Evolutionary conservation across 2,329 filamentous ascomycete genomes (phyloP).

Genomic region (Aquanectria penicillioides): DNA sequence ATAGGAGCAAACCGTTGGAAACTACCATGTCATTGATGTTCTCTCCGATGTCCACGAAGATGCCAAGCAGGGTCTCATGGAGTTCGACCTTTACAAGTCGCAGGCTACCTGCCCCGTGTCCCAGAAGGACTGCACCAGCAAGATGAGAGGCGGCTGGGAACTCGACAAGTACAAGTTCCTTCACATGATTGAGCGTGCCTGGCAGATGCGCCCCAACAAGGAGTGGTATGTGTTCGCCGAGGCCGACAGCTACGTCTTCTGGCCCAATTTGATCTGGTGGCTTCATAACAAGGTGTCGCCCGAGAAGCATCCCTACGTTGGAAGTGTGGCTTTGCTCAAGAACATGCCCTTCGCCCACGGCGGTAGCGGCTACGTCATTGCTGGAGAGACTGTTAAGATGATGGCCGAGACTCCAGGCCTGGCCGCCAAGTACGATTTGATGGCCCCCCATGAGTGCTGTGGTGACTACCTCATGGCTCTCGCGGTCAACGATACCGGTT

Average conservation of each 20-base stretch:
- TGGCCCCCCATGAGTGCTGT: conserved; percentile 57
- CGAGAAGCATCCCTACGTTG: conserved; percentile 58
- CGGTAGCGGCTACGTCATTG: conserved; percentile 67
- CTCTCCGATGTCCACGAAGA: conserved; percentile 51
- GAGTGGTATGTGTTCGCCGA: conserved; percentile 71
- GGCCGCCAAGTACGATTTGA: conserved; percentile 57
- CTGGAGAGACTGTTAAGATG: conserved; percentile 60
- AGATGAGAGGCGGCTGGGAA: conserved; percentile 56
- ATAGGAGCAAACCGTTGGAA: conserved; percentile 61
- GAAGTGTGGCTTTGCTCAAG: conserved; percentile 59
- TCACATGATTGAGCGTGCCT: conserved; percentile 66
- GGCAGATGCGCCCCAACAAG: conserved; percentile 60
- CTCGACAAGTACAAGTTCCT: conserved; percentile 72
- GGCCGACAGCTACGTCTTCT: conserved; percentile 67
- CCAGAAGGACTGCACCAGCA: conserved; percentile 54
- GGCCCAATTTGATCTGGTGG: conserved; percentile 63
- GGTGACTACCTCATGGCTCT: conserved; percentile 63
- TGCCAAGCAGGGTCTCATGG: conserved; percentile 49
- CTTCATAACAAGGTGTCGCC: conserved; percentile 55
- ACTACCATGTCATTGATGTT: conserved; percentile 54
- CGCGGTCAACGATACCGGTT: conserved; percentile 56
- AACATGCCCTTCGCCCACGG: conserved; percentile 64
- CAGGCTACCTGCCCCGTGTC: conserved; percentile 58
- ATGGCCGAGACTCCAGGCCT: conserved; percentile 57
- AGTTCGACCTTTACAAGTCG: conserved; percentile 58